A percentile compares a stretch with the other conserved stretches of the same genome.
phyloP scores from a whole-genome alignment of 345 rosid species.

The Cardamine occulta region DNA sequence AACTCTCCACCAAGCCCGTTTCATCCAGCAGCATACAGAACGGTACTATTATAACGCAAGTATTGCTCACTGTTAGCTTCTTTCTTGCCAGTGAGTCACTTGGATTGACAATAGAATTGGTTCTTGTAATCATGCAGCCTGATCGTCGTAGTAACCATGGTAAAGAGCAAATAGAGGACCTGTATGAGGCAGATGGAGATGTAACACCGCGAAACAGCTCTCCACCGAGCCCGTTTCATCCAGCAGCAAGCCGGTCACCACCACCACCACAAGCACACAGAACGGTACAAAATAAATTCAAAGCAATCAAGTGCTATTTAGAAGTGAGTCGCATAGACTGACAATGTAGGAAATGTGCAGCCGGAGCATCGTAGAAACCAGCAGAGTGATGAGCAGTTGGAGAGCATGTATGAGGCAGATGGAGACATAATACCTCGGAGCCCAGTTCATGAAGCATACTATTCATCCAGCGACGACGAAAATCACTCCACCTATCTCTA shows the following conservation, averaged over 20 bases:
- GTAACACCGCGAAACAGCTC: constrained; percentile 34
- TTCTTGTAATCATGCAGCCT: constrained; percentile 15
- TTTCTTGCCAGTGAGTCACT: not conserved
- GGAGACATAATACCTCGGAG: constrained; percentile 10
- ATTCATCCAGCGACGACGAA: constrained; percentile 39
- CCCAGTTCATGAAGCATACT: constrained; percentile 21
- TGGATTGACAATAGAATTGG: not conserved
- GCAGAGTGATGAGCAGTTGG: constrained; percentile 3
- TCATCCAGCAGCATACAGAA: constrained; percentile 34
- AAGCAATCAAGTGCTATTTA: not conserved
- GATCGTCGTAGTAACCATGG: constrained; percentile 18
- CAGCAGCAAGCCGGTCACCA: constrained; percentile 3
- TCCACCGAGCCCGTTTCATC: constrained; percentile 41
- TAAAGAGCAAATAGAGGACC: constrained; percentile 23
- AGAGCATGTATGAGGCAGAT: constrained; percentile 36
- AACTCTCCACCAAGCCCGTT: constrained; percentile 39
- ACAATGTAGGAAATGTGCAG: constrained; percentile 1
- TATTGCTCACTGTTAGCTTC: not conserved
- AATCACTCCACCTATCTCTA: constrained; percentile 36
- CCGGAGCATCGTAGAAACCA: constrained; percentile 3
- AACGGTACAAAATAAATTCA: constrained; percentile 20
- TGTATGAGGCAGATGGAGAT: constrained; percentile 28
- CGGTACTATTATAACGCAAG: constrained; percentile 1
- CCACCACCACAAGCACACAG: constrained; percentile 7
- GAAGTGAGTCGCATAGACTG: not conserved